Percentiles rank a stretch among this genome's conserved stretches.
phyloP scores from a whole-genome alignment of 2,329 filamentous ascomycete species.

The Alternaria postmessia region DNA sequence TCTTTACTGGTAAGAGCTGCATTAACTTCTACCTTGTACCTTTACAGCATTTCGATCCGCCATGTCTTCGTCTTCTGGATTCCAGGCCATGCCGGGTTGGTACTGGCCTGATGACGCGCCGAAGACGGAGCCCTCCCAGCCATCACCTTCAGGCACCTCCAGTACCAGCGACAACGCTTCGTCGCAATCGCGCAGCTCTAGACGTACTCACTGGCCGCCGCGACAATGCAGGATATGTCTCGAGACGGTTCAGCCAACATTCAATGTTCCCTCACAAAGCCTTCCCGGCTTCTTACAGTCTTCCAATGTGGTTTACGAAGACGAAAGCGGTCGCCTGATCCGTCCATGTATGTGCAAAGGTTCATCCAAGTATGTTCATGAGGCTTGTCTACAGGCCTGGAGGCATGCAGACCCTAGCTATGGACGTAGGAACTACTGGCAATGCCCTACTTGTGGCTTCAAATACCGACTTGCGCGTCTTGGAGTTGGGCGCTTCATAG shows the following conservation, averaged over 20 bases:
- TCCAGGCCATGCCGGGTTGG: constrained; percentile 54
- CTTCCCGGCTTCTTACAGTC: constrained; percentile 66
- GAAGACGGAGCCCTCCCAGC: constrained; percentile 34
- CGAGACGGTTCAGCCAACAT: constrained; percentile 72
- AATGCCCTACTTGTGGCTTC: constrained; percentile 88
- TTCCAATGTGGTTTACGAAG: constrained; percentile 73
- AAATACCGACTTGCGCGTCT: constrained; percentile 81
- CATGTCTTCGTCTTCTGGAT: constrained; percentile 55
- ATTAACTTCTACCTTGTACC: constrained; percentile 25
- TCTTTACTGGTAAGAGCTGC: constrained; percentile 31
- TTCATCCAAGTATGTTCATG: constrained; percentile 91
- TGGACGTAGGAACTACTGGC: constrained; percentile 76
- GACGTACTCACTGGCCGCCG: constrained; percentile 66
- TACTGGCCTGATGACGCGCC: constrained; percentile 58
- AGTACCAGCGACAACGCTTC: constrained; percentile 21
- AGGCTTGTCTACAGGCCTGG: constrained; percentile 86
- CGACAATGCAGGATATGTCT: constrained; percentile 90
- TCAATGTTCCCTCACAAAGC: constrained; percentile 62
- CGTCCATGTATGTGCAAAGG: constrained; percentile 94
- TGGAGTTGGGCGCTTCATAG: constrained; percentile 72
- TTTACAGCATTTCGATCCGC: constrained; percentile 3
- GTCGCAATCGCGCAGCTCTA: constrained; percentile 26
- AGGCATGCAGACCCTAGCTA: constrained; percentile 74
- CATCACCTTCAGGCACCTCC: constrained; percentile 27
- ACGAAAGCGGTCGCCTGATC: constrained; percentile 78